These are phyloP conservation scores for Pyrenophora seminiperda DNA, from an alignment of 2,329 filamentous ascomycete species.

Conservation along the genomic window DNA sequence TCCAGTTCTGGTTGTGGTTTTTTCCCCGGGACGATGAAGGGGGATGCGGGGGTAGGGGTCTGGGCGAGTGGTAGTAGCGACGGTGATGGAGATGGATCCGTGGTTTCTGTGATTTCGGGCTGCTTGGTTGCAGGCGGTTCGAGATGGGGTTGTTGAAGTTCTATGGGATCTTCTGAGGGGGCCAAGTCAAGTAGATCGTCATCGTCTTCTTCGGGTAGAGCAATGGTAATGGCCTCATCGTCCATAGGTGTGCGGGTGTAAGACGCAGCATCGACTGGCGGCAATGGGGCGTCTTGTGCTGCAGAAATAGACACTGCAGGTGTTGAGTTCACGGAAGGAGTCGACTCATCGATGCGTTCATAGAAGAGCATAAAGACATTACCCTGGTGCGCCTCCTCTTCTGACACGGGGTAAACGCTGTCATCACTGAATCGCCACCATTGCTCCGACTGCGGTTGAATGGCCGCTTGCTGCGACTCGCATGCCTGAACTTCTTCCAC, in stretches of 20 bases:
- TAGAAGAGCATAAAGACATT: constrained; percentile 99
- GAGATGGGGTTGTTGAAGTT: neutral
- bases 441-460: constrained; percentile 46
- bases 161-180: constrained; percentile 4
- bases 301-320: neutral
- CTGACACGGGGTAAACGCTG: constrained; percentile 73
- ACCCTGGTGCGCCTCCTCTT: constrained; percentile 73
- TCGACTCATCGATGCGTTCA: constrained; percentile 61
- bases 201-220: constrained; percentile 30
- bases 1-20: too few relatives aligned
- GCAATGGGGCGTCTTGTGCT: constrained; percentile 26
- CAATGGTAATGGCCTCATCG: constrained; percentile 18
- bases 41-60: neutral
- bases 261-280: constrained; percentile 12
- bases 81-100: neutral
- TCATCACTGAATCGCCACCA: constrained; percentile 97
- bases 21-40: too few relatives aligned
- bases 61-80: neutral
- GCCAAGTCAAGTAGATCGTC: constrained; percentile 15
- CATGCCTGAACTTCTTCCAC: constrained; percentile 24
- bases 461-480: constrained; percentile 12
- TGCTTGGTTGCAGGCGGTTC: neutral
- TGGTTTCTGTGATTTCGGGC: neutral
- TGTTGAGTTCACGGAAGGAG: constrained; percentile 34
- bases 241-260: neutral